Conservation (phyloP, 2,329 filamentous ascomycete genomes). For the Epichloe hybrida region DNA sequence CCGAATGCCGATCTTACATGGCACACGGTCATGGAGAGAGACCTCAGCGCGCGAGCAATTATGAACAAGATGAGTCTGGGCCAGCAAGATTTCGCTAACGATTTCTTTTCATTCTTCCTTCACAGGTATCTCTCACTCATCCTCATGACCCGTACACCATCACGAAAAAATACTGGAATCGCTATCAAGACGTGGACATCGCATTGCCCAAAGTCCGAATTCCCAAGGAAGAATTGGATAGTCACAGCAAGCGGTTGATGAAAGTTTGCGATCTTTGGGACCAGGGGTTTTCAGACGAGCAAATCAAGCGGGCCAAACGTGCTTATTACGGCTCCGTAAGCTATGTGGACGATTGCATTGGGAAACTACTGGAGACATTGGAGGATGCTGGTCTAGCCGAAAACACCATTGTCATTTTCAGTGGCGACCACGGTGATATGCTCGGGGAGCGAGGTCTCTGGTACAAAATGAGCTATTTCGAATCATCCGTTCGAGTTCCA, state of each 20-base stretch:
- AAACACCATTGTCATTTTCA: constrained; percentile 85
- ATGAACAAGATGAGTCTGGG: neutral
- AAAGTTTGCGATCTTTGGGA: constrained; percentile 81
- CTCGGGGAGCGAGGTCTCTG: constrained; percentile 81
- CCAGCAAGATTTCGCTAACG: neutral
- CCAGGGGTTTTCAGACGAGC: constrained; percentile 69
- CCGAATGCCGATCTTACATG: neutral
- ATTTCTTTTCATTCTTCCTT: neutral
- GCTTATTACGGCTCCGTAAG: constrained; percentile 90
- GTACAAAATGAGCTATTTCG: constrained; percentile 98
- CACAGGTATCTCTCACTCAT: constrained; percentile 74
- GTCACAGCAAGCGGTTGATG: constrained; percentile 75
- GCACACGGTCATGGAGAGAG: neutral
- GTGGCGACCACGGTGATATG: constrained; percentile 92
- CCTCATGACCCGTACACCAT: constrained; percentile 94
- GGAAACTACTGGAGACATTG: constrained; percentile 63
- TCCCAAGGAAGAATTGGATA: constrained; percentile 63
- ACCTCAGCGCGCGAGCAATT: neutral
- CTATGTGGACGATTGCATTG: constrained; percentile 88
- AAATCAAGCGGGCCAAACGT: constrained; percentile 71
- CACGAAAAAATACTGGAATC: constrained; percentile 79
- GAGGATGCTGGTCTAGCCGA: constrained; percentile 69
- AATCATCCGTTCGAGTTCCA: constrained; percentile 79
- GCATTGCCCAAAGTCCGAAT: constrained; percentile 67
- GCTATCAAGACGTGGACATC: constrained; percentile 82